Base-by-base conservation (phyloP, 164 flowering plant species). In the Chimonanthus praecox region DNA sequence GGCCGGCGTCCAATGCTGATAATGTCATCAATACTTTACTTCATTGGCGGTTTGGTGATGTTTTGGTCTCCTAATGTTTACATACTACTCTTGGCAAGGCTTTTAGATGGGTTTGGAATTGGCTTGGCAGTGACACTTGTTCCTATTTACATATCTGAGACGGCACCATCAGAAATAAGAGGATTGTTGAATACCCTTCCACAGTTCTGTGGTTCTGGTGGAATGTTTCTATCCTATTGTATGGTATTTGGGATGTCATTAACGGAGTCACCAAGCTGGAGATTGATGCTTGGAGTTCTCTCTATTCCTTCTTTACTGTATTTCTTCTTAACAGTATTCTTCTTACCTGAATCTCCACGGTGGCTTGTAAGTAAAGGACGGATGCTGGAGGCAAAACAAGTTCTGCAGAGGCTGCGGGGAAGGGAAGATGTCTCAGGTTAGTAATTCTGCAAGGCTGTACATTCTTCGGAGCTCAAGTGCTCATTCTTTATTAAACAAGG, bases 331-430 rank as follows among this genome's bases (percentile, higher is more conserved):
- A 81, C 89, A 2, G 83, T 94, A 8, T 88, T 94, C 74, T 92
- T 75, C 83, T 84, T 94, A 86, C 97, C 98, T 43, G 97, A 94
- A 78, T 94, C 98, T 79, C 98, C 98, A 51, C 86, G 98, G 65
- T 94, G 98, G 98, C 95, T 94, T 67, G 98, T 94, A 49, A 91
- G 98, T 76, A 94, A 92, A 79, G 98, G 97, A 64, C 86, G 71
- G 79, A 94, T 94, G 97, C 50, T 73, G 5, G 97, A 92, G 85
- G 98, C 98, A n/a, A 90, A 92, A 77, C 73, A 71, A 54, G 97
- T 94, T 78, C 81, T 94, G 75, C 97, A 91, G 82, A 82, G 78
- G 77, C 75, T 94, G 18, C 91, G 98, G 47, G 98, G 97, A 77
- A 81, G 85, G 73, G 98, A 90, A 79, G 97, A 94, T 78, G 97